A percentile compares a stretch with the other conserved stretches of the same genome.
Conservation (phyloP, 2,329 filamentous ascomycete species). For the Aureobasidium namibiae region DNA sequence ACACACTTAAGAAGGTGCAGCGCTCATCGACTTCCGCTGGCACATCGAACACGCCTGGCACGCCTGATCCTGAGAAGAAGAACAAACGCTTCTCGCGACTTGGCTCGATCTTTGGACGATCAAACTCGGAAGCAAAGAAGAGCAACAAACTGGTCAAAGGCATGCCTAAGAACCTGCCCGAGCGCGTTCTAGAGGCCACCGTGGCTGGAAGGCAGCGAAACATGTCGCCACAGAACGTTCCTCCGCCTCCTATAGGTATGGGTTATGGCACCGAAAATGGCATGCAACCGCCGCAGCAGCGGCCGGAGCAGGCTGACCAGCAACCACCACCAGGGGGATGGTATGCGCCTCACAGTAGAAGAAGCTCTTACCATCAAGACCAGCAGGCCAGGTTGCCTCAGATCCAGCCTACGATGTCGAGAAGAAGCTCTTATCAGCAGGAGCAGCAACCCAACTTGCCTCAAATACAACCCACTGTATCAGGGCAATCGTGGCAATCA, state of each 20-base stretch:
- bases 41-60: constrained; percentile 14
- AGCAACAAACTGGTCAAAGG: constrained; percentile 13
- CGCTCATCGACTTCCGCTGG: constrained; percentile 18
- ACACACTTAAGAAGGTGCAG: constrained; percentile 24
- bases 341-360: constrained; percentile 17
- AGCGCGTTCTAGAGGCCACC: not conserved
- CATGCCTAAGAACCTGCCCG: not conserved
- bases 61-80: constrained; percentile 22
- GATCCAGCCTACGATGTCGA: not conserved
- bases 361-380: constrained; percentile 6
- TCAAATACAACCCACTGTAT: not conserved
- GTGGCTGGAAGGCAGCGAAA: not conserved
- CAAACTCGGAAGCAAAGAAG: constrained; percentile 25
- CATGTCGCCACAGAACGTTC: constrained; percentile 2
- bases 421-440: not conserved
- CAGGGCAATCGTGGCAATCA: not conserved
- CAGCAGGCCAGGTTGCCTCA: not conserved
- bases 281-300: not conserved
- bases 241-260: not conserved
- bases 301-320: not conserved
- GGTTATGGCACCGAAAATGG: not conserved
- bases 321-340: constrained; percentile 18
- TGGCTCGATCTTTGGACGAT: constrained; percentile 36
- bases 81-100: constrained; percentile 40
- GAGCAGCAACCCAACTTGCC: not conserved